Evolutionary conservation across 2,329 filamentous ascomycete species (phyloP).

Genomic region (Furcasterigmium sp.): DNA sequence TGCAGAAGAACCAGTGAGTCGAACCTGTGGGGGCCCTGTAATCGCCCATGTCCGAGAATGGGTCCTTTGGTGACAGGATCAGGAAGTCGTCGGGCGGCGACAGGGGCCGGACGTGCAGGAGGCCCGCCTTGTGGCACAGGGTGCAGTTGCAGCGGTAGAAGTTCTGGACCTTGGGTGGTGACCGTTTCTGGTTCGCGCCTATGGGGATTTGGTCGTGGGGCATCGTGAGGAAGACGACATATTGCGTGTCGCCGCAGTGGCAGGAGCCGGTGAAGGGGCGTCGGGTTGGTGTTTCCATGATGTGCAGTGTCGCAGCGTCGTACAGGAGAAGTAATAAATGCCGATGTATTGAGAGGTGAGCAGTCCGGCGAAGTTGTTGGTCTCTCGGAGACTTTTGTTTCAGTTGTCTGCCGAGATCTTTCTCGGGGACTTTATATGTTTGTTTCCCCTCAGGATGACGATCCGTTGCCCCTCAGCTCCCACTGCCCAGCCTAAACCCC

Average conservation of each 20-base stretch:
- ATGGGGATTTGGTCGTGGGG: constrained; percentile 18
- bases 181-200: constrained; percentile 5
- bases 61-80: constrained; percentile 34
- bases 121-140: constrained; percentile 40
- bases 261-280: constrained; percentile 33
- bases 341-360: no score
- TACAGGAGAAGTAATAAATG: no score
- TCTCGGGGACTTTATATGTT: no score
- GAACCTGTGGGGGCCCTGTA: constrained; percentile 24
- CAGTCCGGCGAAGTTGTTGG: no score
- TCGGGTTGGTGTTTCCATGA: constrained; percentile 9
- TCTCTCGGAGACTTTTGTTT: no score
- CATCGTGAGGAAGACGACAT: constrained; percentile 35
- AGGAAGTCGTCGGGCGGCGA: constrained; percentile 34
- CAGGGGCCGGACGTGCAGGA: constrained; percentile 37
- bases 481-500: no score
- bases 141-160: constrained; percentile 42
- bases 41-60: constrained; percentile 29
- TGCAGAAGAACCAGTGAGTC: constrained; percentile 39
- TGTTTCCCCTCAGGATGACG: no score
- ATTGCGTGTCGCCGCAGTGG: constrained; percentile 38
- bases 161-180: constrained; percentile 13
- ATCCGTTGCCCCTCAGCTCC: no score
- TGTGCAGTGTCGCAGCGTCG: no score
- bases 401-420: no score